Evolutionary conservation across 768 basidiomycete genomes (phyloP).

Genomic region (Termitomyces sp.): DNA sequence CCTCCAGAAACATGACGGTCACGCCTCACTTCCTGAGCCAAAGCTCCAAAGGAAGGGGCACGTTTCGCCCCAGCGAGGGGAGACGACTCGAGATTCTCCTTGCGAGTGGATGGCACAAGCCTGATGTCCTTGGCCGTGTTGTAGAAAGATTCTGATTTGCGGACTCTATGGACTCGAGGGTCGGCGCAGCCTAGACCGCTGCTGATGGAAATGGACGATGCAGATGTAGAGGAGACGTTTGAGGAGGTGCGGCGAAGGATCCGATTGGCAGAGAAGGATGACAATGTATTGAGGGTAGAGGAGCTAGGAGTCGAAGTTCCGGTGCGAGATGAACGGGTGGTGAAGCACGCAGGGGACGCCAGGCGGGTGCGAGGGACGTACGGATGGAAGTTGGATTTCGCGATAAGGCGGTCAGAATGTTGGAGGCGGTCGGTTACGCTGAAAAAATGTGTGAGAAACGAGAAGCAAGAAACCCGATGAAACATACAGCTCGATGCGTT

Average conservation of each 20-base stretch:
- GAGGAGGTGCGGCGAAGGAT: conserved; percentile 40
- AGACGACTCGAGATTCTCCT: conserved; percentile 12
- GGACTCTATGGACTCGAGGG: conserved; percentile 47
- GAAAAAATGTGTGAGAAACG: conserved; percentile 6
- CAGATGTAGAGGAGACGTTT: conserved; percentile 37
- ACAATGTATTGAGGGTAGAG: conserved; percentile 51
- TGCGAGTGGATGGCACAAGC: conserved; percentile 6
- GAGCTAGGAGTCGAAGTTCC: conserved; percentile 61
- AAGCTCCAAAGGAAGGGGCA: conserved; percentile 52
- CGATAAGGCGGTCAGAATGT: conserved; percentile 50
- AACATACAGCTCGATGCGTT: conserved; percentile 59
- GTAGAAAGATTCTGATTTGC: conserved; percentile 44
- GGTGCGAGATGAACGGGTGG: conserved; percentile 35
- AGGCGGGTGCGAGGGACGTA: conserved; percentile 40
- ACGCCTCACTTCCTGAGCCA: conserved; percentile 24
- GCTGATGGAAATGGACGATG: conserved; percentile 34
- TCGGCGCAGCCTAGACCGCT: conserved; percentile 33
- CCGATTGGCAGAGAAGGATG: conserved; percentile 30
- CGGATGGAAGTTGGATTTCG: conserved; percentile 49
- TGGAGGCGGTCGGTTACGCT: conserved; percentile 69
- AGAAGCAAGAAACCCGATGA: conserved; percentile 4
- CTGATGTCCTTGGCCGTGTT: conserved; percentile 26
- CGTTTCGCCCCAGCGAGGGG: conserved; percentile 39
- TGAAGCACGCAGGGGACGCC: conserved; percentile 34
- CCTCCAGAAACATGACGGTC: conserved; percentile 11